Evolutionary conservation across 345 rosid genomes (phyloP), one percentile per base, ranked within the genome.

Genomic region (Erodium maritimum): DNA sequence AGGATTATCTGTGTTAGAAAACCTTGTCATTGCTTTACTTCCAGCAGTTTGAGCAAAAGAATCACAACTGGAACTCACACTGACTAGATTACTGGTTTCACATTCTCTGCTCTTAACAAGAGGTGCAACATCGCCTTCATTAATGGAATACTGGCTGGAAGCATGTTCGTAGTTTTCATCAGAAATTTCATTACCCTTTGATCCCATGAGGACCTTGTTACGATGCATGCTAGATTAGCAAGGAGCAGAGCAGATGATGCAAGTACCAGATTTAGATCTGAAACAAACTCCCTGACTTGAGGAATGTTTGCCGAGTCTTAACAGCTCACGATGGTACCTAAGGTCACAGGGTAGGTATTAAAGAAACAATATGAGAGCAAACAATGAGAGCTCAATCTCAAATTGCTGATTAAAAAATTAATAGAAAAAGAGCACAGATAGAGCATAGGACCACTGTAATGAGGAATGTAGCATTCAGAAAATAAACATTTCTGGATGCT

Each of bases 171-270:
- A 72, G 54, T 69, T 82, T 70, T 86, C 94, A 77, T 87, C 89
- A 19, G 84, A 83, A 66, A 66, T 74, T 65, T 77, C 94, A 12
- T 68, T 81, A 57, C 22, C 76, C 69, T 87, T 84, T 24, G 79
- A 74, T 62, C 77, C 88, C 77, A 74, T 74, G 62, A 53, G 65
- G 67, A 73, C 78, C 55, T 59, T 57, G 59, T 67, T 75, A 61
- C 67, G 80, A 67, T 86, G 95, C 85, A 75, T 82, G 66, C 96
- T 87, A 50, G 91, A 91, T 57, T 89, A 85, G 76, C 95, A 81
- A 70, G 93, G 85, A 67, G 96, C 80, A 37, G 78, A 87, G 71
- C 87, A 85, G 61, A 80, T 84, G 72, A 80, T 83, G 67, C 90
- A 82, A 62, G 82, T 89, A 70, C 97, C 95, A 64, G 90, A 87